A percentile compares a stretch with the other conserved stretches of the same genome.
Evolutionary conservation across 495 filamentous ascomycete species (phyloP).

Genomic region (Thermochaetoides thermophila): DNA sequence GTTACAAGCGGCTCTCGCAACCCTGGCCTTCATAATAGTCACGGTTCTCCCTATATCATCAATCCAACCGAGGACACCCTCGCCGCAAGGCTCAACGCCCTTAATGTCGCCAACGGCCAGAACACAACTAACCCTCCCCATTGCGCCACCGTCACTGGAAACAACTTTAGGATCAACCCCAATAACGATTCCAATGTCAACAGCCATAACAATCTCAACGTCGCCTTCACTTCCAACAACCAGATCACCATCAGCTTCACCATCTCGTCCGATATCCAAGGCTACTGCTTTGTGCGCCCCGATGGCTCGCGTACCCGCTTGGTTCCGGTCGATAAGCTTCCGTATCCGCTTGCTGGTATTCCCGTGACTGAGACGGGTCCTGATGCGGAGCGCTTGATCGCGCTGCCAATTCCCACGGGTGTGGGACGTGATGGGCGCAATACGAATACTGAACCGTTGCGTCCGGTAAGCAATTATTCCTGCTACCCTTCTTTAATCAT

Average conservation of each 20-base stretch:
- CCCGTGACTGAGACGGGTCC: constrained; percentile 18
- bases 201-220: not conserved
- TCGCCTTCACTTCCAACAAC: too few relatives aligned
- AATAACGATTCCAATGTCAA: not conserved
- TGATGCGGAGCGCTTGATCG: constrained; percentile 21
- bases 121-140: too few relatives aligned
- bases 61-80: not conserved
- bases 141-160: not conserved
- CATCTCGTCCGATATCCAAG: constrained; percentile 2
- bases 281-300: constrained; percentile 42
- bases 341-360: constrained; percentile 20
- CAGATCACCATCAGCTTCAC: not conserved
- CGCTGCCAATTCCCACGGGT: constrained; percentile 25
- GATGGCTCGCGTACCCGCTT: constrained; percentile 46
- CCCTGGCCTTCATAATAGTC: not conserved
- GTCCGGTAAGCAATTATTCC: constrained; percentile 5
- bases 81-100: not conserved
- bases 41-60: not conserved
- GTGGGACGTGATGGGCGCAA: constrained; percentile 21
- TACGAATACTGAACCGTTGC: constrained; percentile 18
- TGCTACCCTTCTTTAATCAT: not conserved
- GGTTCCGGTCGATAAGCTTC: constrained; percentile 51
- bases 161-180: not conserved
- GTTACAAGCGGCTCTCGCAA: too few relatives aligned
- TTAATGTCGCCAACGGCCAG: not conserved